Evolutionary conservation across 164 flowering plant genomes (phyloP).

Genomic region (Kalanchoe fedtschenkoi): DNA sequence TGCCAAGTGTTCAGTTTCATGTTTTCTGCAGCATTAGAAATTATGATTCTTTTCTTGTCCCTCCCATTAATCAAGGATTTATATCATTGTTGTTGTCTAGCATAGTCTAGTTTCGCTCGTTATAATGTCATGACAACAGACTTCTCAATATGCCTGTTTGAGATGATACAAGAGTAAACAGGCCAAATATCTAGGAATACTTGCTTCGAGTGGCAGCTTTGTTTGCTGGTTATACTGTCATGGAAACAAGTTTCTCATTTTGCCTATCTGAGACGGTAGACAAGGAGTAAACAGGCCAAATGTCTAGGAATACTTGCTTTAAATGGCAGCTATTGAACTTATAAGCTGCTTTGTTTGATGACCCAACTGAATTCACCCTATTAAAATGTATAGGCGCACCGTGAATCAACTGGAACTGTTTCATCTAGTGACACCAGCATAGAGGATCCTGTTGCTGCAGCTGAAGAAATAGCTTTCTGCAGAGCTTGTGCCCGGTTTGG

Average conservation of each 20-base stretch:
- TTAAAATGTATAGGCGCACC: conserved; percentile 52
- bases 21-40: too few relatives aligned
- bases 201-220: too few relatives aligned
- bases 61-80: too few relatives aligned
- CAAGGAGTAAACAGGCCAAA: background rate
- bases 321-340: background rate
- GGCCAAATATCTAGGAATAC: background rate
- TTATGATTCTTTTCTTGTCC: too few relatives aligned
- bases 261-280: background rate
- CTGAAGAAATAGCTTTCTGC: conserved; percentile 88
- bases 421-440: conserved; percentile 21
- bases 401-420: conserved; percentile 81
- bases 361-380: background rate
- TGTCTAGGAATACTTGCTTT: background rate
- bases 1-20: too few relatives aligned
- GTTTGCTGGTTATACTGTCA: background rate
- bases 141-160: background rate
- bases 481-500: conserved; percentile 94
- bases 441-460: conserved; percentile 81
- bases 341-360: background rate
- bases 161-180: background rate
- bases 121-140: background rate
- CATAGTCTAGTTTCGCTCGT: background rate
- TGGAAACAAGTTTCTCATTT: background rate
- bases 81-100: too few relatives aligned